Percentiles rank a stretch among this genome's conserved stretches.
Conservation (phyloP, 495 filamentous ascomycete genomes). For the Penicillium macrosclerotiorum region DNA sequence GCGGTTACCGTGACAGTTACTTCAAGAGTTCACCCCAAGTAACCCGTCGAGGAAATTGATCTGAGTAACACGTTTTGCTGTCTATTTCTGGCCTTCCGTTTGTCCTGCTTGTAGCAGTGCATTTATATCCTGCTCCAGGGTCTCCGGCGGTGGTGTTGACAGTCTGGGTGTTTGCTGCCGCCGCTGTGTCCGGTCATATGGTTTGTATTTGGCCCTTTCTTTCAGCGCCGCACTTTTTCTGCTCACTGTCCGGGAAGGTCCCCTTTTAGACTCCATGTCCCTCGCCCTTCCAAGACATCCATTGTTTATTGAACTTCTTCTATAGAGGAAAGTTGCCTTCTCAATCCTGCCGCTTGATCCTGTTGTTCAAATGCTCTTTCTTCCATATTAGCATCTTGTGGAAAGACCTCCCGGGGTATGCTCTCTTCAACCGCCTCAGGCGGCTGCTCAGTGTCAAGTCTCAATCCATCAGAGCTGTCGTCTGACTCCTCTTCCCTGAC, state of each 20-base stretch:
- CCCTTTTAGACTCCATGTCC: not conserved
- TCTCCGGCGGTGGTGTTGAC: conserved; percentile 1
- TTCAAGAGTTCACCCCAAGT: too few species aligned
- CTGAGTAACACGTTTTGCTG: conserved; percentile 2
- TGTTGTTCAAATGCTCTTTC: conserved; percentile 2
- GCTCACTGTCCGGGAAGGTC: conserved; percentile 1
- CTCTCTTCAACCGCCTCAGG: not conserved
- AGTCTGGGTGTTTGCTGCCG: not conserved
- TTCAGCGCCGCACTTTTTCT: conserved; percentile 3
- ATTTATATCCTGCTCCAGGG: conserved; percentile 10
- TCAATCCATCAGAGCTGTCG: not conserved
- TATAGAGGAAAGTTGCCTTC: not conserved
- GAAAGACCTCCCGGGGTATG: not conserved
- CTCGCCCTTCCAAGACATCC: conserved; percentile 1
- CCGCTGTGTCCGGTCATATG: conserved; percentile 5
- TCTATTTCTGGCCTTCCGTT: not conserved
- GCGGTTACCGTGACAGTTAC: conserved; percentile 9
- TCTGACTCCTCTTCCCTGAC: conserved; percentile 2
- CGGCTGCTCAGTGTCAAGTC: conserved; percentile 2
- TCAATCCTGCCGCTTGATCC: conserved; percentile 1
- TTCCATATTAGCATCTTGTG: conserved; percentile 4
- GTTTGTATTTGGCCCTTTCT: conserved; percentile 3
- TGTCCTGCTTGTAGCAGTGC: conserved; percentile 3
- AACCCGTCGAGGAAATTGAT: conserved; percentile 10
- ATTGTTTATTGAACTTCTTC: conserved; percentile 4